A percentile compares a stretch with the other conserved stretches of the same genome.
Conservation (phyloP, 306 rosid genomes). For the Trifolium repens region DNA sequence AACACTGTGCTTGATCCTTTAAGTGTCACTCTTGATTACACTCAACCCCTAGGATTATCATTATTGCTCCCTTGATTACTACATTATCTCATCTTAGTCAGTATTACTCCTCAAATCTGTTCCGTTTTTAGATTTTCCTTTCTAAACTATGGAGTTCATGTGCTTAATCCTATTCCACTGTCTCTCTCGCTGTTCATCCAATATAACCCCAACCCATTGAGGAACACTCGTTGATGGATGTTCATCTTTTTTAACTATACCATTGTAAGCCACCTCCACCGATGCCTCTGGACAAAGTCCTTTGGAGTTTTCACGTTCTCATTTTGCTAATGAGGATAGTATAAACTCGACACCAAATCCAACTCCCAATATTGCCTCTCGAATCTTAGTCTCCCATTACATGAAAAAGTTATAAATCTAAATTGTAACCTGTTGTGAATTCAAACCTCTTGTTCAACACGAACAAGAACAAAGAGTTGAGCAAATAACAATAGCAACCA, state of each 20-base stretch:
- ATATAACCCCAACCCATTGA: background rate
- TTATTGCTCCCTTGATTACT: background rate
- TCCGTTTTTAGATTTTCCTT: background rate
- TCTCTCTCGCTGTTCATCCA: background rate
- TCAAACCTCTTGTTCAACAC: too few species aligned
- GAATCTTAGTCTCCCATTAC: background rate
- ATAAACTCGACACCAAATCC: background rate
- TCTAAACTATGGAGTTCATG: background rate
- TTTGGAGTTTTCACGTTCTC: background rate
- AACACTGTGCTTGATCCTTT: background rate
- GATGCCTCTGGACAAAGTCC: background rate
- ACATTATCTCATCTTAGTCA: background rate
- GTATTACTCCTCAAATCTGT: background rate
- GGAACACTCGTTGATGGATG: background rate
- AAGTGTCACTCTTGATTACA: background rate
- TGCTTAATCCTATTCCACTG: background rate
- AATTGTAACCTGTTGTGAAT: background rate
- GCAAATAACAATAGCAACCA: too few species aligned
- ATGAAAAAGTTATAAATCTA: background rate
- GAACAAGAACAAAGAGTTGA: too few species aligned
- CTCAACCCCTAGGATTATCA: conserved; percentile 2
- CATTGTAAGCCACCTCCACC: background rate
- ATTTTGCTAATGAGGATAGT: background rate
- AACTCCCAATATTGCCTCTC: background rate
- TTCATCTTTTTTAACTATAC: background rate